phyloP scores from a whole-genome alignment of 2,329 filamentous ascomycete genomes.

The Fusarium nanum region DNA sequence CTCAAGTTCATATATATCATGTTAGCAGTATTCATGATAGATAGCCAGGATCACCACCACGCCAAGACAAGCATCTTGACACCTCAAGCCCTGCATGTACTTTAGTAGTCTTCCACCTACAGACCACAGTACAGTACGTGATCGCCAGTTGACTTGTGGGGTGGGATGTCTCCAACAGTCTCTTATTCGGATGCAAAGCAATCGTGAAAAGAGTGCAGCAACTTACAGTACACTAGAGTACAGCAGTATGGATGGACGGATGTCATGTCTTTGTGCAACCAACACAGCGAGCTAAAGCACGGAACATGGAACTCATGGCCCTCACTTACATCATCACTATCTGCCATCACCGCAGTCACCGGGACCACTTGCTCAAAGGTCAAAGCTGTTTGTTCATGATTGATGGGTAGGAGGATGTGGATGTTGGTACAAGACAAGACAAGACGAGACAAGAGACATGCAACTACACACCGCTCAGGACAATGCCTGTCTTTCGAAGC shows the following conservation, averaged over 20 bases:
- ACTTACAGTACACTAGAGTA: neutral
- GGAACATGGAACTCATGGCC: conserved; percentile 36
- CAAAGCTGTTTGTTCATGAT: conserved; percentile 12
- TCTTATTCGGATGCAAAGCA: conserved; percentile 6
- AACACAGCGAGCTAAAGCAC: conserved; percentile 32
- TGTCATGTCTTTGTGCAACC: conserved; percentile 36
- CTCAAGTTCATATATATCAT: neutral
- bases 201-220: neutral
- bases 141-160: neutral
- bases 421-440: neutral
- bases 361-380: conserved; percentile 30
- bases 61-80: conserved; percentile 11
- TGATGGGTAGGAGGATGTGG: neutral
- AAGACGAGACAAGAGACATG: conserved; percentile 18
- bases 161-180: conserved; percentile 10
- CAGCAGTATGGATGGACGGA: conserved; percentile 10
- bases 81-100: conserved; percentile 1
- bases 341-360: conserved; percentile 29
- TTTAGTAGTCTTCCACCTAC: neutral
- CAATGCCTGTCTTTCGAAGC: conserved; percentile 13
- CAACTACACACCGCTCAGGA: conserved; percentile 14
- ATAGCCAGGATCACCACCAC: conserved; percentile 2
- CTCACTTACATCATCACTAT: conserved; percentile 42
- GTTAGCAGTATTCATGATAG: neutral
- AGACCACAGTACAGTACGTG: conserved; percentile 7